Base-by-base conservation (phyloP, 202 grass and related monocot species). In the Musa balbisiana region DNA sequence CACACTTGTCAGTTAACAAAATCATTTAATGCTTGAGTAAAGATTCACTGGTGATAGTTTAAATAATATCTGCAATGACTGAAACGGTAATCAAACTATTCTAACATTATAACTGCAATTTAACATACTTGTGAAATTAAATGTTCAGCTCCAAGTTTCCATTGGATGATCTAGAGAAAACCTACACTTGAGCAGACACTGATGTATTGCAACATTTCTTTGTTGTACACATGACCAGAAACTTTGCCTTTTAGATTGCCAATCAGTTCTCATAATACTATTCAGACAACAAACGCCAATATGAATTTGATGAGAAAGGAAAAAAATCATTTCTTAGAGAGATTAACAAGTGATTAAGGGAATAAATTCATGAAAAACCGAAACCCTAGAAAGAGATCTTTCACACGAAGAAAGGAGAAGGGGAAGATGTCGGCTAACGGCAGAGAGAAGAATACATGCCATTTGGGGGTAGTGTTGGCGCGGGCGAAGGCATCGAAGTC, bases 401-500 rank as follows among this genome's bases (percentile, higher is more conserved):
- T 15, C 12, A 29, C 56, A 8, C 2, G 4, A 55, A 53, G 10
- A 23, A 72, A 9, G 17, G 10, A 73, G 23, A 11, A 15, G 20
- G 9, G 1, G n/a, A 3, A 21, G 16, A 19, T n/a, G 8, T 15
- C 11, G 26, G 22, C 13, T 6, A 6, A 73, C 11, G 11, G 29
- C 4, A 9, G 17, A 8, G 13, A 70, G 49, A 8, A 55, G 52
- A 55, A 11, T 14, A 51, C 51, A 17, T 74, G 91, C 94, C 94
- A 98, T 80, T 87, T 88, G 77, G 91, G 90, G 76, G 86, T 81
- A 51, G 85, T 69, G 16, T 52, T 76, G 55, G 83, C 60, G 67
- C 94, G 91, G 71, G 81, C 69, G 73, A 89, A 89, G 60, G 78
- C 73, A 74, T 94, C 87, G 58, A 98, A 94, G 69, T 98, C 91